A percentile compares a stretch with the other conserved stretches of the same genome.
Evolutionary conservation across 192 early-diverging fungal species (phyloP).

Genomic region (Entomortierella chlamydospora): DNA sequence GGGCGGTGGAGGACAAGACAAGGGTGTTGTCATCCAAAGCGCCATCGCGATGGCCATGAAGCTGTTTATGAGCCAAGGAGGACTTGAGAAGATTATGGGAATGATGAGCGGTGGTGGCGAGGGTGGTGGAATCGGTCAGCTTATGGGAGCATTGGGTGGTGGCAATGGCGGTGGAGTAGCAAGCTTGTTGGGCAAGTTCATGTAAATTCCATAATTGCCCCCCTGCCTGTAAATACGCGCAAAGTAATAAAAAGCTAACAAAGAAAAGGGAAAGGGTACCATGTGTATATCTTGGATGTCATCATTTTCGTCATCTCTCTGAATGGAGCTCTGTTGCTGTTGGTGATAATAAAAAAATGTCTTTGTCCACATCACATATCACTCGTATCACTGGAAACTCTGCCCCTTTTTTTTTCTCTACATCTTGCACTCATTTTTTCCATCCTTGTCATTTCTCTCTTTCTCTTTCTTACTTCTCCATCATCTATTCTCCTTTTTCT

Average conservation of each 20-base stretch:
- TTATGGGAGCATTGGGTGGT: constrained; percentile 17
- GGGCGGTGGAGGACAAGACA: constrained; percentile 23
- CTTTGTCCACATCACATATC: too few relatives aligned
- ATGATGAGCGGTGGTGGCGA: constrained; percentile 1
- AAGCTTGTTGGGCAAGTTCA: constrained; percentile 6
- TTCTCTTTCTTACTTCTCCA: not conserved
- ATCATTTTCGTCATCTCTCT: too few relatives aligned
- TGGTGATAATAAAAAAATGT: too few relatives aligned
- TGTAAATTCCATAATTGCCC: not conserved
- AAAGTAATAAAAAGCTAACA: not conserved
- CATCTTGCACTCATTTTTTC: not conserved
- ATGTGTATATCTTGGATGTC: too few relatives aligned
- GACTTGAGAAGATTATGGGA: constrained; percentile 9
- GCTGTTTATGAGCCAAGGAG: constrained; percentile 41
- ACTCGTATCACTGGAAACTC: too few relatives aligned
- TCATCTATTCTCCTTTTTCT: too few relatives aligned
- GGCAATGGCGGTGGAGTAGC: not conserved
- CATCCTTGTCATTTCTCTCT: not conserved
- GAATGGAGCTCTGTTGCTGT: too few relatives aligned
- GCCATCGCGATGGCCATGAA: constrained; percentile 45
- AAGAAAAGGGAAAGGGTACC: too few relatives aligned
- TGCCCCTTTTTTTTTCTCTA: not conserved
- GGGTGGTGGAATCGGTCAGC: not conserved
- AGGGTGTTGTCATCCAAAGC: constrained; percentile 23
- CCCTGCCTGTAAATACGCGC: not conserved